Evolutionary conservation across 2,329 filamentous ascomycete species (phyloP).

Genomic region (Microsporum audouinii): DNA sequence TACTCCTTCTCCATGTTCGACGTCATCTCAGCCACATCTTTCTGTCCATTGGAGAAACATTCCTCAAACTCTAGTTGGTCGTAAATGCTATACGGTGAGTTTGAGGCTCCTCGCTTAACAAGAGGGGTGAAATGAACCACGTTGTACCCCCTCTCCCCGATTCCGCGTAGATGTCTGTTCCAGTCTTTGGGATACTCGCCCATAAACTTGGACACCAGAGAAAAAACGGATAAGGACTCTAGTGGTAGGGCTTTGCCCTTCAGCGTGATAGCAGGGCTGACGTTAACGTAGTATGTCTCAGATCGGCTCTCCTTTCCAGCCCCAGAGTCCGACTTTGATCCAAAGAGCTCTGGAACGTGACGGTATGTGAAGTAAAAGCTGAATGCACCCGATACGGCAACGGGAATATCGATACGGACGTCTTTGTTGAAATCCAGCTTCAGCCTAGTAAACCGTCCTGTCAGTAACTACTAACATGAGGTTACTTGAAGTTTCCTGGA

Average conservation of each 20-base stretch:
- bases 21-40: conserved; percentile 66
- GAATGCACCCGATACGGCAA: conserved; percentile 74
- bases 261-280: conserved; percentile 67
- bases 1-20: conserved; percentile 72
- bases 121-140: conserved; percentile 98
- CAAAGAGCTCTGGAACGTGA: conserved; percentile 61
- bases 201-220: conserved; percentile 96
- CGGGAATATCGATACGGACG: conserved; percentile 78
- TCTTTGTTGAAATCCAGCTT: conserved; percentile 85
- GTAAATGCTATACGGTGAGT: conserved; percentile 94
- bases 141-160: conserved; percentile 88
- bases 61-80: conserved; percentile 85
- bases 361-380: conserved; percentile 90
- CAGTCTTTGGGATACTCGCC: conserved; percentile 81
- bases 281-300: conserved; percentile 80
- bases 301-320: conserved; percentile 44
- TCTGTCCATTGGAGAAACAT: conserved; percentile 74
- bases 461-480: conserved; percentile 6
- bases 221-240: conserved; percentile 81
- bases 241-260: conserved; percentile 65
- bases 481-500: not conserved
- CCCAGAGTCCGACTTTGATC: conserved; percentile 41
- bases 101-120: conserved; percentile 76
- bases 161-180: conserved; percentile 78
- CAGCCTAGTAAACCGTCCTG: conserved; percentile 45